Percentiles rank a stretch among this genome's conserved stretches.
phyloP scores from a whole-genome alignment of 306 rosid species.

The Rubus idaeus region DNA sequence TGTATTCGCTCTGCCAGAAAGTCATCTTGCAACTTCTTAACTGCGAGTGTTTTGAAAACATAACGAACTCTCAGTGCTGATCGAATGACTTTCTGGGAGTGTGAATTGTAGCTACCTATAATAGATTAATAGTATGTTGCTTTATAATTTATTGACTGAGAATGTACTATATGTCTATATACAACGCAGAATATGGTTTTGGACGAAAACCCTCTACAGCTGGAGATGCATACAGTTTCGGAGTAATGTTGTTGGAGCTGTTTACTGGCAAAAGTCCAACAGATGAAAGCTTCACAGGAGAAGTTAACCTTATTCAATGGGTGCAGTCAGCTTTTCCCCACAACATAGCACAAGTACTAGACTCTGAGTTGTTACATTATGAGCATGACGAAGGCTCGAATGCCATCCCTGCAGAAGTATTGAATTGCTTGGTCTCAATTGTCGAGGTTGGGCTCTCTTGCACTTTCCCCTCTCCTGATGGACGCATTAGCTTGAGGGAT shows the following conservation, averaged over 20 bases:
- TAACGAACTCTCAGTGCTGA: neutral
- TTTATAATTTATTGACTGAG: conserved; percentile 7
- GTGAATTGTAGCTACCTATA: neutral
- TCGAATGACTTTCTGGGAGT: neutral
- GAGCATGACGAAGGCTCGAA: conserved; percentile 1
- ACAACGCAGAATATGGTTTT: conserved; percentile 61
- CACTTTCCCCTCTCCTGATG: conserved; percentile 39
- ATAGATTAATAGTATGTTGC: neutral
- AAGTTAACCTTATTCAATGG: conserved; percentile 49
- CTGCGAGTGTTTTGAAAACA: neutral
- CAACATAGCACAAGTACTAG: conserved; percentile 37
- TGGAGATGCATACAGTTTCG: conserved; percentile 80
- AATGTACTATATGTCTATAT: neutral
- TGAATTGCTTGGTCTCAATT: conserved; percentile 39
- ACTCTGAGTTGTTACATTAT: conserved; percentile 35
- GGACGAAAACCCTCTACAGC: conserved; percentile 56
- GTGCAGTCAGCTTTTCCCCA: conserved; percentile 44
- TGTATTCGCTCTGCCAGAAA: no score
- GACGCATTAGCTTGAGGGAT: conserved; percentile 48
- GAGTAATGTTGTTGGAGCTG: conserved; percentile 59
- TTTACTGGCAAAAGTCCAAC: conserved; percentile 61
- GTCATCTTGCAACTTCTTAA: no score
- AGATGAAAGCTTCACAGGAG: conserved; percentile 51
- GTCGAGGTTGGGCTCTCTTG: conserved; percentile 54
- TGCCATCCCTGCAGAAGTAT: conserved; percentile 23